Base-by-base conservation (phyloP, 2,329 filamentous ascomycete species). In the Botryotinia convoluta region DNA sequence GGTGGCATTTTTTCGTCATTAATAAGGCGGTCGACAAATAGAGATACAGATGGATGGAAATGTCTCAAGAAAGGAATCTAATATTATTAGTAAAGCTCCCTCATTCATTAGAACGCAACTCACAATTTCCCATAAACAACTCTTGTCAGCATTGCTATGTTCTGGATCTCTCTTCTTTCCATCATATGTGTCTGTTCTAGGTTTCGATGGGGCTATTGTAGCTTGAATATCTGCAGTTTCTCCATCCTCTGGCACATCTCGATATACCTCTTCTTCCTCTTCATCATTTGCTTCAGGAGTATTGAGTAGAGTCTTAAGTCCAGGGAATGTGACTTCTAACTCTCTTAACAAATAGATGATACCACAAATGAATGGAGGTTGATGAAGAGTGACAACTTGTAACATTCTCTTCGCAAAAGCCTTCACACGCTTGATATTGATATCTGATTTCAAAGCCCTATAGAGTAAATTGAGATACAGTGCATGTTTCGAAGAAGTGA, bases 401-500 rank as follows among this genome's bases (percentile, higher is more conserved):
- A 98, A 85, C 82, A 99, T 89, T 75, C 96, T 89, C 85, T 99
- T 99, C 61, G 95, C 91, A 80, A 99, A 99, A 1, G 96, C 96
- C 83, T 98, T 97, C 73, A 98, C 93, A 51, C 96, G 90, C 77
- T 95, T 94, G 74, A 93, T 89, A 81, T 95, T 96, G n/a, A 95
- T 85, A 79, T 99, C 96, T 51, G 91, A 90, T 84, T 97, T 98
- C 75, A 99, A 84, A 20, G 95, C 90, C 77, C 93, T 91, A 82
- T 95, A 96, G 6, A 99, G 84, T 26, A 99, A 86, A 80, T 99
- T 99, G 75, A 99, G 87, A 80, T 98, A 99, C 78, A 99, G 88
- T 48, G 95, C 91, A 81, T 99, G 95, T 83, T 99, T 99, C 4
- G 95, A 98, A 8, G 95, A 97, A 1, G 89, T 92, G 71, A 94